Base-by-base conservation (phyloP, 768 basidiomycete genomes). In the Auricularia heimuer region DNA sequence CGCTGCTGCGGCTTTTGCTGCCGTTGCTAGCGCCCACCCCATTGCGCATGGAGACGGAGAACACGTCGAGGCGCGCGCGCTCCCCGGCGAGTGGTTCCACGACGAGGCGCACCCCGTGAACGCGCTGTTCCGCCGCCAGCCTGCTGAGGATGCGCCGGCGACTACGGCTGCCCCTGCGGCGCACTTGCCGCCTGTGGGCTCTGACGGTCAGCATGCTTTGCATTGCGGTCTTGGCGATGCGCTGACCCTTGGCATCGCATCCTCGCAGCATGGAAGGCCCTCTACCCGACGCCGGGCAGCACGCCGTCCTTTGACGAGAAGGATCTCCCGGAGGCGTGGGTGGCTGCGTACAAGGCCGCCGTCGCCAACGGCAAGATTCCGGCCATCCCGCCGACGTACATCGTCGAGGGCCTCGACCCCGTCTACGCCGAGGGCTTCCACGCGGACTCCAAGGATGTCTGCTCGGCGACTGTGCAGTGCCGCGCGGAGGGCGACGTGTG, bases 401-500 rank as follows among this genome's bases (percentile, higher is more conserved):
- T 74, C 66, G 63, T 67, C 7, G 63, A 69, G 11, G 71, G 70
- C 62, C 67, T 70, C 10, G 74, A 69, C 58, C 80, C 78, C 1
- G 71, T 67, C 2, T 83, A 83, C 67, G 75, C 78, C 8, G 7
- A 69, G 2, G 77, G 76, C 16, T 68, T 70, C 58, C 75, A 83
- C 67, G 79, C 82, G 37, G 39, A 54, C 10, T 67, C 67, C 7
- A 70, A 67, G 54, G 68, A 78, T 6, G 81, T 96, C 67, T 96
- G 93, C 76, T 92, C 92, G 2, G 80, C 87, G 29, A 89, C 88
- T 0, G 87, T 84, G 76, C 82, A 86, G 70, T 94, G 91, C 73
- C 67, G 75, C 64, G 72, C 71, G 62, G 80, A 77, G 51, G 68
- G 79, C 11, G 90, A 92, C 68, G 71, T 91, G 61, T 88, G 87